These are phyloP conservation scores for Vicia sativa DNA, from an alignment of 306 rosid genomes.

Conservation along the genomic window DNA sequence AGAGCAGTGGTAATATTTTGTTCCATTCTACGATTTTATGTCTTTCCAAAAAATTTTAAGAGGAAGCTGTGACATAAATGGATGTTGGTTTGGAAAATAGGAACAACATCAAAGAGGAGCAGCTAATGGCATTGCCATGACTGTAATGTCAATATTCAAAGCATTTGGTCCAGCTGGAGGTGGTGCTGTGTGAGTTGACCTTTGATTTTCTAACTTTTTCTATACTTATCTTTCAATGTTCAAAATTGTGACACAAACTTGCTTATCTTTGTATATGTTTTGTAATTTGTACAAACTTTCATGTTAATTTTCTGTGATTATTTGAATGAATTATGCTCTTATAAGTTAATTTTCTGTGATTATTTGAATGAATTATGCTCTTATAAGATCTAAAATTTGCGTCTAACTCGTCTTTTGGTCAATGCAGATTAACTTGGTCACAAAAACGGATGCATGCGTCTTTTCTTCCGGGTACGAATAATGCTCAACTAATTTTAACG, in stretches of 20 bases:
- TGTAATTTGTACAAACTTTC: neutral
- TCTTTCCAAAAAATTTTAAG: neutral
- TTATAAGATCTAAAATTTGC: too few species aligned
- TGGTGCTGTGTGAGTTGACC: constrained; percentile 68
- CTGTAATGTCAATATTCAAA: constrained; percentile 75
- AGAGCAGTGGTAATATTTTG: constrained; percentile 67
- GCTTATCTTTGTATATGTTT: neutral
- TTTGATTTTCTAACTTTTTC: neutral
- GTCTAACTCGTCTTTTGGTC: neutral
- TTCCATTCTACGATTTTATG: neutral
- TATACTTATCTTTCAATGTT: neutral
- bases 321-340: too few species aligned
- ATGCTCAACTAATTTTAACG: neutral
- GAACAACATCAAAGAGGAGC: constrained; percentile 78
- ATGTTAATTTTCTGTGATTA: too few species aligned
- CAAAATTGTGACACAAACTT: neutral
- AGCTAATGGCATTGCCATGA: constrained; percentile 81
- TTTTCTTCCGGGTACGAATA: constrained; percentile 34
- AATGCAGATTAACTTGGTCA: constrained; percentile 38
- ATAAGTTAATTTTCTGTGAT: too few species aligned
- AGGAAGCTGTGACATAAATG: neutral
- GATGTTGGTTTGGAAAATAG: constrained; percentile 44
- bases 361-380: too few species aligned
- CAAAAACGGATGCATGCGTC: constrained; percentile 29
- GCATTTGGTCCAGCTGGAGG: constrained; percentile 81